Evolutionary conservation across 2,329 filamentous ascomycete genomes (phyloP), one percentile per base, ranked within the genome.

Genomic region (Talaromyces rugulosus): DNA sequence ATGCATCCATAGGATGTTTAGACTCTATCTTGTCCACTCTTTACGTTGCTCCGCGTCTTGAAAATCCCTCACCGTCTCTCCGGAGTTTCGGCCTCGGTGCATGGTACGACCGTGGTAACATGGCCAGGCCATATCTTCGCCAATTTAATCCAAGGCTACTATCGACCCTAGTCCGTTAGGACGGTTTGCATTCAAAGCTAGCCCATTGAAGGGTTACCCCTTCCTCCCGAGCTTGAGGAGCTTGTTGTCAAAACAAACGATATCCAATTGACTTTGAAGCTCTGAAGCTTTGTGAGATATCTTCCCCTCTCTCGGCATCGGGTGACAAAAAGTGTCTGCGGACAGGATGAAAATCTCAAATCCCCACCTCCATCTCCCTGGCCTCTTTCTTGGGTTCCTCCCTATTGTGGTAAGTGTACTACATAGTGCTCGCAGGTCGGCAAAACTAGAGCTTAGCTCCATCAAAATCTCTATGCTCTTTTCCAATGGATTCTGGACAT

Each of bases 51-150:
- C 70, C 66, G 63, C 71, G 61, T 60, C 64, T 62, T 56, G 67
- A 74, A 75, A 75, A 75, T 75, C 70, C 73, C 74, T 73, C 75
- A 77, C 23, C 67, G 67, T 50, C 58, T 66, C 65, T 67, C 50
- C 52, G 61, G 65, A 40, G 27, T 51, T 44, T 42, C 58, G 42
- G 52, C 55, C 16, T 44, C 54, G 23, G 33, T 47, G 36, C 42
- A 31, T 47, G 36, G 56, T 62, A 57, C 30, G 57, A 60, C 63
- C 52, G 56, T 53, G 27, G 62, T 51, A 50, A 57, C 56, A 42
- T 56, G 51, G 33, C 40, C 42, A 57, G 54, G 30, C 27, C 28
- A 51, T 11, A 34, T 18, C 47, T 56, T 55, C 31, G 36, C 54
- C 42, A 31, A 31, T 55, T 56, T 23, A 34, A 60, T 60, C 47